Evolutionary conservation across 2,329 filamentous ascomycete species (phyloP), one percentile per base, ranked within the genome.

Genomic region (Pseudogymnoascus destructans): DNA sequence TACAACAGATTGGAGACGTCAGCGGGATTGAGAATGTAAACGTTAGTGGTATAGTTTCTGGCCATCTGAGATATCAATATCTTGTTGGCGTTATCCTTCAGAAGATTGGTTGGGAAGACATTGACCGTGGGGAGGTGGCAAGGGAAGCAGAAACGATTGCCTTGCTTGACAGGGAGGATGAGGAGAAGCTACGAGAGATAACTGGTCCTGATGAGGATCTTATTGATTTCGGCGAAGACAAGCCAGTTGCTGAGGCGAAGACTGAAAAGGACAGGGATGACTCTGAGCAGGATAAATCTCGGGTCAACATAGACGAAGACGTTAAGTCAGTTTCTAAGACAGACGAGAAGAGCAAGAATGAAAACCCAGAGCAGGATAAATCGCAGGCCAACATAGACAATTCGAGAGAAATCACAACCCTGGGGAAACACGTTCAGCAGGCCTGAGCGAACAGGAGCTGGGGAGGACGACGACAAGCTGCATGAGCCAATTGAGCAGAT

Each of bases 1-100:
- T 97, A 1, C 87, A 95, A 68, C 77, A 82, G 30, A 80, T 95
- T 21, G 72, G 82, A 59, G 79, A 77, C 7, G 80, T 91, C 13
- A 77, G 80, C 4, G 85, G 85, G 2, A 77, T 93, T 67, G 78
- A 81, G 63, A 81, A 80, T 59, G 66, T 80, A 8, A 72, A 81
- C 61, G 75, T 84, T 23, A 84, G 79, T 61, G 77, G 82, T 58
- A 75, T 83, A 62, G 78, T 88, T 57, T 81, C 75, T 62, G 85
- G 84, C 13, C 87, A 92, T 70, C 70, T 87, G 60, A 77, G 82
- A 63, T 91, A 91, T 68, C 80, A 84, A 60, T 80, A 79, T 65
- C 73, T 89, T 56, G 74, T 85, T 7, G 84, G 85, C 13, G 77
- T 73, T 42, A 84, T 91, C 60, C 73, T 93, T 27, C 76, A 78